These are phyloP conservation scores for Mycena haematopus DNA, from an alignment of 768 basidiomycete species.

Conservation along the genomic window DNA sequence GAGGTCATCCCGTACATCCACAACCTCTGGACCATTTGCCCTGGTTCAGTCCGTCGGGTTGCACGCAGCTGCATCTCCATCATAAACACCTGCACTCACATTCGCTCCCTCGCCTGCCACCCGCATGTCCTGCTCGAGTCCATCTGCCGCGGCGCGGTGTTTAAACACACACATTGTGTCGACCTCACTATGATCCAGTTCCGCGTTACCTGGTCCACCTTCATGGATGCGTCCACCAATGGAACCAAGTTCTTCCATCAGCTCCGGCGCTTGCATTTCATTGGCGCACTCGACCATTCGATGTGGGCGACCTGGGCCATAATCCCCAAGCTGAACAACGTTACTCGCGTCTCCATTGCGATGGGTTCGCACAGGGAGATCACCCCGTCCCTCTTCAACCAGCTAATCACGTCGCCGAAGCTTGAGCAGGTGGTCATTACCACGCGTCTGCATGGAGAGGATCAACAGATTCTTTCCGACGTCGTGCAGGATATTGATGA, in stretches of 20 bases:
- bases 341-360: conserved; percentile 24
- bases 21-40: conserved; percentile 25
- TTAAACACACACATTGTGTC: conserved; percentile 19
- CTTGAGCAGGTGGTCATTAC: conserved; percentile 28
- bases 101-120: no score
- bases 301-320: conserved; percentile 1
- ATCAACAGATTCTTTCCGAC: conserved; percentile 12
- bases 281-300: conserved; percentile 17
- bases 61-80: conserved; percentile 2
- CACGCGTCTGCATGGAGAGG: conserved; percentile 22
- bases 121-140: conserved; percentile 5
- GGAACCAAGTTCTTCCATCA: conserved; percentile 16
- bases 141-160: background rate
- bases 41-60: conserved; percentile 1
- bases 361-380: conserved; percentile 17
- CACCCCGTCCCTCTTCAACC: background rate
- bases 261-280: conserved; percentile 22
- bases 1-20: conserved; percentile 22
- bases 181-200: conserved; percentile 27
- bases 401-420: conserved; percentile 24
- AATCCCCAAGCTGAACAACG: conserved; percentile 19
- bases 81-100: conserved; percentile 18
- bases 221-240: background rate
- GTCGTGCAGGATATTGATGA: conserved; percentile 20
- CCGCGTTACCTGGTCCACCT: conserved; percentile 7